Evolutionary conservation across 306 rosid species (phyloP).

Genomic region (Trifolium repens): DNA sequence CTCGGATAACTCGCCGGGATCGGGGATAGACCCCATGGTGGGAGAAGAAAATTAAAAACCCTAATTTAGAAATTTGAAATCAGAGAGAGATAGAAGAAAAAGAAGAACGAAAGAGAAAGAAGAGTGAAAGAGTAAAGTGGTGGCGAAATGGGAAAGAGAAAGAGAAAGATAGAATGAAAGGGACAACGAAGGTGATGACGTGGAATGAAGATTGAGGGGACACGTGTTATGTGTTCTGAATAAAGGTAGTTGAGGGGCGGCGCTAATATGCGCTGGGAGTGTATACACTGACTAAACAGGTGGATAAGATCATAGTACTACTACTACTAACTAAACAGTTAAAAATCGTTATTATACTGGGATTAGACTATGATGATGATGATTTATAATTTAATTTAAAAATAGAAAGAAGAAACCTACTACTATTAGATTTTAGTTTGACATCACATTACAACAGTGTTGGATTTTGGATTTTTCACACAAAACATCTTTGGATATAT

Average conservation of each 20-base stretch:
- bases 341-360: neutral
- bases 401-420: neutral
- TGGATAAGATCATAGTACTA: conserved; percentile 27
- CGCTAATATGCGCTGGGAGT: conserved; percentile 59
- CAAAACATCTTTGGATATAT: neutral
- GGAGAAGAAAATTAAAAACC: conserved; percentile 27
- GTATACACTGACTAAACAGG: conserved; percentile 11
- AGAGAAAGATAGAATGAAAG: neutral
- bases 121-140: conserved; percentile 30
- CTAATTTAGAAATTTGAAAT: conserved; percentile 28
- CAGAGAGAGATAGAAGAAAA: conserved; percentile 4
- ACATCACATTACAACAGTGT: neutral
- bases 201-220: conserved; percentile 30
- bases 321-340: neutral
- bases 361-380: neutral
- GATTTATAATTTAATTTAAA: neutral
- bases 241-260: conserved; percentile 43
- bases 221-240: conserved; percentile 59
- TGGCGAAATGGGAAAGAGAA: conserved; percentile 28
- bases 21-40: conserved; percentile 94
- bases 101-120: neutral
- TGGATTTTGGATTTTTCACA: conserved; percentile 11
- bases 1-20: conserved; percentile 97
- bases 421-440: neutral
- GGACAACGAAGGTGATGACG: conserved; percentile 47